Evolutionary conservation across 805 yeast species (phyloP).

Genomic region (Starmerella floricola): DNA sequence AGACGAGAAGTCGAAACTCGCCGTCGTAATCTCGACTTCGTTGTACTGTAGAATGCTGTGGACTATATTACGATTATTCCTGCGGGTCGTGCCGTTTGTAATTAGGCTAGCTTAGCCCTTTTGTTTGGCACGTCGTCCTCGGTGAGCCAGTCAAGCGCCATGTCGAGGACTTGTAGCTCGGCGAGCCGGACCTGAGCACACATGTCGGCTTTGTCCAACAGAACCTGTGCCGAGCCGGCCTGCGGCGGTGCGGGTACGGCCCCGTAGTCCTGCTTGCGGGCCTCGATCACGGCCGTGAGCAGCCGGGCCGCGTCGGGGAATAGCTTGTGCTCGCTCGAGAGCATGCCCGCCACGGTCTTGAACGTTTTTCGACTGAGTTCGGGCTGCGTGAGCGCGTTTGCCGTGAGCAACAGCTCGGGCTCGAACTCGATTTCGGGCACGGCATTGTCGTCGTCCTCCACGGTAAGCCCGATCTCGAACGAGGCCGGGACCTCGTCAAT

Average conservation of each 20-base stretch:
- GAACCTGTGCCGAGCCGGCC: conserved; percentile 6
- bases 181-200: conserved; percentile 22
- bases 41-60: too few species aligned
- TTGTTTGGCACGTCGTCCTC: neutral
- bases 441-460: conserved; percentile 10
- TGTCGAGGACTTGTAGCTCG: conserved; percentile 24
- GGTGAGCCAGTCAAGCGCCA: conserved; percentile 21
- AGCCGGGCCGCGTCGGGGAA: conserved; percentile 11
- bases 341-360: conserved; percentile 4
- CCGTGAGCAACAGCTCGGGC: conserved; percentile 15
- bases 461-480: conserved; percentile 12
- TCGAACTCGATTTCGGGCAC: conserved; percentile 15
- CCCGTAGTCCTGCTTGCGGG: conserved; percentile 21
- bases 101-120: too few species aligned
- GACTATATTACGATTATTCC: neutral
- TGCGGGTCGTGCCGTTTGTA: neutral
- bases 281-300: conserved; percentile 11
- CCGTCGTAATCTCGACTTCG: too few species aligned
- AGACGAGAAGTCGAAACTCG: too few species aligned
- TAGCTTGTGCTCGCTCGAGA: conserved; percentile 14
- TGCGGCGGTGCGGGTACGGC: neutral
- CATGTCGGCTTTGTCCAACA: conserved; percentile 18
- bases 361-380: conserved; percentile 10
- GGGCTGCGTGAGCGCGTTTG: conserved; percentile 9
- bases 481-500: conserved; percentile 11